A percentile compares a stretch with the other conserved stretches of the same genome.
Conservation (phyloP, 202 grass and related monocot genomes). For the Schoenoplectus tabernaemontani region DNA sequence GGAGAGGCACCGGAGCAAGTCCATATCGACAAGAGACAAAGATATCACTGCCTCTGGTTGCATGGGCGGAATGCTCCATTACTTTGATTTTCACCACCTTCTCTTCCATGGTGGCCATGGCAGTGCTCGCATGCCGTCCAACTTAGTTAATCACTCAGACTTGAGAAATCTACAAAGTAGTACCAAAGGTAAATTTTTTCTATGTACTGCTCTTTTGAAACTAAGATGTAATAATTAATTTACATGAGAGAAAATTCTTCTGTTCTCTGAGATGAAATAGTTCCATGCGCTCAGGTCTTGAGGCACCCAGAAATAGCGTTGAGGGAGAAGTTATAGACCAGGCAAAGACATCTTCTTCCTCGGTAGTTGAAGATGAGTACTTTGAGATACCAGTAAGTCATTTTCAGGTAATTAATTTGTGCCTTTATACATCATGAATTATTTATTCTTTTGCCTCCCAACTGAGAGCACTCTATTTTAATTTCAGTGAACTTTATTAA, state of each 20-base stretch:
- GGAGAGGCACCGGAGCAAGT: constrained; percentile 6
- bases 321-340: constrained; percentile 35
- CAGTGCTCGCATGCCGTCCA: constrained; percentile 22
- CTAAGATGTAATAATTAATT: neutral
- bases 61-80: constrained; percentile 81
- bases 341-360: neutral
- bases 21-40: constrained; percentile 19
- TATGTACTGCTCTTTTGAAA: neutral
- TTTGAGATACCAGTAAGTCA: constrained; percentile 34
- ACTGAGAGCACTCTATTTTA: neutral
- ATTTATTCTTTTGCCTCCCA: neutral
- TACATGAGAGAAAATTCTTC: neutral
- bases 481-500: neutral
- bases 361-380: constrained; percentile 20
- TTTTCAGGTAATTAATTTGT: neutral
- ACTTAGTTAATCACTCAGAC: neutral
- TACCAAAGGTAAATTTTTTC: neutral
- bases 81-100: constrained; percentile 54
- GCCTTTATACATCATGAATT: neutral
- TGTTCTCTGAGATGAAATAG: neutral
- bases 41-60: constrained; percentile 35
- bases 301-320: constrained; percentile 89
- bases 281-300: constrained; percentile 21
- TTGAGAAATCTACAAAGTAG: neutral
- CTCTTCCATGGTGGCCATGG: constrained; percentile 41